phyloP scores from a whole-genome alignment of 2,329 filamentous ascomycete genomes.

The Fusarium illudens region DNA sequence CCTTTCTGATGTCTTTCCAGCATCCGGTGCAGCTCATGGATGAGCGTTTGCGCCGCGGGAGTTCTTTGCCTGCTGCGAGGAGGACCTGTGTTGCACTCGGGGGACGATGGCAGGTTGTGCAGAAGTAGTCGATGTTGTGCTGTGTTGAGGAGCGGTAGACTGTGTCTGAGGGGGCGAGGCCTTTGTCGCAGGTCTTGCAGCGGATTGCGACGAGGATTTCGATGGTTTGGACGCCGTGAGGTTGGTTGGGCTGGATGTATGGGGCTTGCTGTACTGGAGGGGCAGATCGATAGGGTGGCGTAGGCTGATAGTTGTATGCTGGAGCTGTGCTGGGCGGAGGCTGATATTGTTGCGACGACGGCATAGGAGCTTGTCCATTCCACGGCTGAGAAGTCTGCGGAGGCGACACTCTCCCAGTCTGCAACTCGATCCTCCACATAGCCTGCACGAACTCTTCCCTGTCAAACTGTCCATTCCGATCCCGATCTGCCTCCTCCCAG shows the following conservation, averaged over 20 bases:
- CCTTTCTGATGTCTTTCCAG: constrained; percentile 20
- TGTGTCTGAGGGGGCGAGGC: neutral
- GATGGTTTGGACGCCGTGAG: neutral
- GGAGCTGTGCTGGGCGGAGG: neutral
- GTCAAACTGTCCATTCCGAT: constrained; percentile 34
- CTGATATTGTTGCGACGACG: neutral
- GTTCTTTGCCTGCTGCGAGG: neutral
- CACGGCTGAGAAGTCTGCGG: neutral
- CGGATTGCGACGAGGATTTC: constrained; percentile 3
- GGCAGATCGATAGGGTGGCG: neutral
- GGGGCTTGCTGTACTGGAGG: neutral
- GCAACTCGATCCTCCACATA: constrained; percentile 34
- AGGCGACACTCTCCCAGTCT: neutral
- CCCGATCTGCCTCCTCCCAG: constrained; percentile 36
- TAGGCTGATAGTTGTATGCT: neutral
- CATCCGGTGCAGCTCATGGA: constrained; percentile 14
- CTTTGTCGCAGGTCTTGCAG: constrained; percentile 5
- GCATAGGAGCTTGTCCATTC: neutral
- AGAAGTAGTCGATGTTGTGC: neutral
- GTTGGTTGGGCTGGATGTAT: neutral
- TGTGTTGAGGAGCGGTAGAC: neutral
- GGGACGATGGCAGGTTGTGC: neutral
- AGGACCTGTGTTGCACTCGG: neutral
- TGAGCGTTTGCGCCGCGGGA: constrained; percentile 4
- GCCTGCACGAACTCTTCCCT: constrained; percentile 37